phyloP scores from a whole-genome alignment of 208 protist species.

The Blechomonas ayalai region DNA sequence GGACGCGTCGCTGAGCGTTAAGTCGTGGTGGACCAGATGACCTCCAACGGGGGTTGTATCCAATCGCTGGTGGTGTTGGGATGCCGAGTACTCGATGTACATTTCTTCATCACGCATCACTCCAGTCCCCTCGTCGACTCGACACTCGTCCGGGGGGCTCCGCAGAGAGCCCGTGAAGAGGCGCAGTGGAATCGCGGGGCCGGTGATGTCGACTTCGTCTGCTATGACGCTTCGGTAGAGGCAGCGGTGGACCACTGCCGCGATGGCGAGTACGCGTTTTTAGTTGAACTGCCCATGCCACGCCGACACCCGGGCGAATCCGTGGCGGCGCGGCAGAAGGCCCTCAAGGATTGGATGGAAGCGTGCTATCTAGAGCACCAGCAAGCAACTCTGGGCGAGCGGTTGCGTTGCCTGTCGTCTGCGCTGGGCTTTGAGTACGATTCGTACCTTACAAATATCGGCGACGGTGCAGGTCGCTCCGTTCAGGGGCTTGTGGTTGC shows the following conservation, averaged over 20 bases:
- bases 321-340: slow-evolving; percentile 6
- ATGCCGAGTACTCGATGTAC: slow-evolving; percentile 11
- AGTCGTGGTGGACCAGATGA: no score
- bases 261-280: slow-evolving; percentile 28
- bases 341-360: slow-evolving; percentile 32
- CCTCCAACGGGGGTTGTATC: neutral
- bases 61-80: slow-evolving; percentile 6
- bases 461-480: neutral
- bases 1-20: no score
- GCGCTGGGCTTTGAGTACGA: slow-evolving; percentile 36
- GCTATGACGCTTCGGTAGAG: slow-evolving; percentile 9
- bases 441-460: slow-evolving; percentile 11
- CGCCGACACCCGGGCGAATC: slow-evolving; percentile 11
- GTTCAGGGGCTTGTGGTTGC: slow-evolving; percentile 6
- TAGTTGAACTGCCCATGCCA: slow-evolving; percentile 16
- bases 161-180: no score
- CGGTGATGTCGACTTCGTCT: slow-evolving; percentile 39
- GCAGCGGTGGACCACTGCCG: neutral
- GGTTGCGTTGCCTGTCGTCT: slow-evolving; percentile 14
- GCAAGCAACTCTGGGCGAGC: slow-evolving; percentile 7
- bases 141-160: slow-evolving; percentile 2
- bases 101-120: slow-evolving; percentile 13
- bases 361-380: slow-evolving; percentile 16
- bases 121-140: slow-evolving; percentile 15
- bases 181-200: neutral